These are phyloP conservation scores for Cyberlindnera suaveolens DNA, from an alignment of 805 yeast species.

Conservation along the genomic window DNA sequence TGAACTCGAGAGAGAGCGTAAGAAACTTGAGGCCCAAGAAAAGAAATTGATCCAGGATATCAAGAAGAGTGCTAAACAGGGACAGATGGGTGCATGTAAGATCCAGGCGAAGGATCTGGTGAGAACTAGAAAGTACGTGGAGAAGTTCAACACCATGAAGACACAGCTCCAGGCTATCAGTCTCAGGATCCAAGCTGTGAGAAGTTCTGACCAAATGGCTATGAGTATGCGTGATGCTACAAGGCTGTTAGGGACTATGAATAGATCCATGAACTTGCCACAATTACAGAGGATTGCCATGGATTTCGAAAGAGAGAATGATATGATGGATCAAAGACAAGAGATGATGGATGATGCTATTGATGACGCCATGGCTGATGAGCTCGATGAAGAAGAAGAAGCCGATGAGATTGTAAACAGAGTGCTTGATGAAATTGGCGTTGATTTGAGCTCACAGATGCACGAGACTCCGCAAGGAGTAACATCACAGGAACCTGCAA, in stretches of 20 bases:
- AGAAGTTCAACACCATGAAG: slow-evolving; percentile 86
- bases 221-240: slow-evolving; percentile 93
- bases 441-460: slow-evolving; percentile 56
- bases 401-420: slow-evolving; percentile 86
- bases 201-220: slow-evolving; percentile 94
- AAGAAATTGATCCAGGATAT: slow-evolving; percentile 81
- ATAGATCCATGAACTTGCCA: slow-evolving; percentile 84
- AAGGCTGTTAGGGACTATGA: slow-evolving; percentile 76
- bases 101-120: slow-evolving; percentile 94
- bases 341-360: slow-evolving; percentile 98
- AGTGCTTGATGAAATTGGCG: slow-evolving; percentile 94
- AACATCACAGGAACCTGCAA: slow-evolving; percentile 16
- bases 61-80: slow-evolving; percentile 84
- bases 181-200: slow-evolving; percentile 81
- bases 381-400: slow-evolving; percentile 81
- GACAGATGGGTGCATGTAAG: slow-evolving; percentile 84
- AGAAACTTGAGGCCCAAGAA: slow-evolving; percentile 85
- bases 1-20: slow-evolving; percentile 83
- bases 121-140: slow-evolving; percentile 73
- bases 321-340: slow-evolving; percentile 96
- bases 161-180: slow-evolving; percentile 95
- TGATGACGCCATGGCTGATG: slow-evolving; percentile 94
- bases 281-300: slow-evolving; percentile 83
- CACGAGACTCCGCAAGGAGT: slow-evolving; percentile 39
- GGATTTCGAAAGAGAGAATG: slow-evolving; percentile 93